Percentiles rank a stretch among this genome's conserved stretches.
phyloP scores from a whole-genome alignment of 23 red algal genomes.

The Cyanidium caldarium region DNA sequence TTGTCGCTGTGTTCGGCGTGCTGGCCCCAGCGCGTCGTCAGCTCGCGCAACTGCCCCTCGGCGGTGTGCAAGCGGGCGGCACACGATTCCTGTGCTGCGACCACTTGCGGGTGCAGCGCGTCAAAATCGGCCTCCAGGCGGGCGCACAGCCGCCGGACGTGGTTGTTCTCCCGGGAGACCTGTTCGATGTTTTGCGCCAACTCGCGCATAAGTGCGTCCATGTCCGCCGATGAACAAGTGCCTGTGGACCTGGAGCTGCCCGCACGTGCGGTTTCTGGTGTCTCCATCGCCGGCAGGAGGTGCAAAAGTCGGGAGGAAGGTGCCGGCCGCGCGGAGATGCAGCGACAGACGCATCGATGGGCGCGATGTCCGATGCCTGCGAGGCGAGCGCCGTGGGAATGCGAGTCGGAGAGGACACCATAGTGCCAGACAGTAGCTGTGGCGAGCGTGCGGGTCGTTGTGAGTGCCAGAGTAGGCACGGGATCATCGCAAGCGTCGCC shows the following conservation, averaged over 20 bases:
- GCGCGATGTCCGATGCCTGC: not conserved
- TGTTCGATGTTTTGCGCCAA: not conserved
- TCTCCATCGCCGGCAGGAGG: not conserved
- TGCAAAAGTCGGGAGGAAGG: not conserved
- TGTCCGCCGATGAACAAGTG: not conserved
- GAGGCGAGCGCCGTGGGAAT: not conserved
- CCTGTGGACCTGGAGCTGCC: not conserved
- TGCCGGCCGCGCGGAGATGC: not conserved
- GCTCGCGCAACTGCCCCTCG: not conserved
- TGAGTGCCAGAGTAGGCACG: no score
- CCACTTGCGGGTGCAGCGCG: not conserved
- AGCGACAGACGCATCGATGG: not conserved
- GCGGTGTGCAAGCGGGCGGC: not conserved
- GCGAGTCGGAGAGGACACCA: not conserved
- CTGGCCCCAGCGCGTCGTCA: not conserved
- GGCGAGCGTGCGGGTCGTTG: no score
- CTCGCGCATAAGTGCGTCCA: not conserved
- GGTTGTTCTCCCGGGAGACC: no score
- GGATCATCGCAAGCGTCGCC: no score
- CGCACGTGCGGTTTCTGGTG: not conserved
- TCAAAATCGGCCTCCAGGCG: not conserved
- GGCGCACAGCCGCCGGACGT: not conserved
- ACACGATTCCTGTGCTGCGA: not conserved
- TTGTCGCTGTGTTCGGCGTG: not conserved
- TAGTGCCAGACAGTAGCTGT: no score